Percentiles rank a stretch among this genome's conserved stretches.
Evolutionary conservation across 345 rosid species (phyloP).

Genomic region (Lenwebbia sp.): DNA sequence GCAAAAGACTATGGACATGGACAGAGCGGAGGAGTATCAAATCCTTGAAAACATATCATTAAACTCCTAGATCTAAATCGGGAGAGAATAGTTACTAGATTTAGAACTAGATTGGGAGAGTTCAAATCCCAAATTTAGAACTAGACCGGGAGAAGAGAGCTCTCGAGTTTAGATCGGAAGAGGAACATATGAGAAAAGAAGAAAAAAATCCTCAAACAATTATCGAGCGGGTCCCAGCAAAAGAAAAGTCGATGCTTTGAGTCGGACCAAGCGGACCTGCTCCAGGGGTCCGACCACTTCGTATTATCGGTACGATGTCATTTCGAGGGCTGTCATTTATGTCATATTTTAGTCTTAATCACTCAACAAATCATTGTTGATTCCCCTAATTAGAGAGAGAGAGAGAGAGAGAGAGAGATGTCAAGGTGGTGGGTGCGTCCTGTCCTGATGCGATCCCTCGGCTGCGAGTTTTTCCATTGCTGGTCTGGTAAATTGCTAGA

Average conservation of each 20-base stretch:
- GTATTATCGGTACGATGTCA: neutral
- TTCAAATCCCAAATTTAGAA: too few relatives aligned
- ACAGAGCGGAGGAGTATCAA: too few relatives aligned
- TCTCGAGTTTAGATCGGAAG: too few relatives aligned
- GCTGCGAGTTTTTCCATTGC: neutral
- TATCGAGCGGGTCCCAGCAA: neutral
- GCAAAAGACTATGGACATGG: too few relatives aligned
- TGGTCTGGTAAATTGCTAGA: accelerated
- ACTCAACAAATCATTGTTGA: neutral
- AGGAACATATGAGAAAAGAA: too few relatives aligned
- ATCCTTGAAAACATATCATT: too few relatives aligned
- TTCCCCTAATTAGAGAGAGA: neutral
- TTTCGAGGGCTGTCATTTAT: neutral
- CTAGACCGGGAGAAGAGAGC: too few relatives aligned
- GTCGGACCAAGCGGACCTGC: neutral
- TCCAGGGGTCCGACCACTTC: neutral
- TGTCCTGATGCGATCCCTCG: neutral
- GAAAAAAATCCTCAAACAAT: too few relatives aligned
- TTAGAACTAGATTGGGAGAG: too few relatives aligned
- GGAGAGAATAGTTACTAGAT: too few relatives aligned
- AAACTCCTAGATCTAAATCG: too few relatives aligned
- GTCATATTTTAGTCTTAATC: neutral
- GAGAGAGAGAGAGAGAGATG: neutral
- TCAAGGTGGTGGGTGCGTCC: neutral
- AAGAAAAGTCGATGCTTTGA: neutral